Evolutionary conservation across 176 grass and related monocot species (phyloP).

Genomic region (Zizania latifolia): DNA sequence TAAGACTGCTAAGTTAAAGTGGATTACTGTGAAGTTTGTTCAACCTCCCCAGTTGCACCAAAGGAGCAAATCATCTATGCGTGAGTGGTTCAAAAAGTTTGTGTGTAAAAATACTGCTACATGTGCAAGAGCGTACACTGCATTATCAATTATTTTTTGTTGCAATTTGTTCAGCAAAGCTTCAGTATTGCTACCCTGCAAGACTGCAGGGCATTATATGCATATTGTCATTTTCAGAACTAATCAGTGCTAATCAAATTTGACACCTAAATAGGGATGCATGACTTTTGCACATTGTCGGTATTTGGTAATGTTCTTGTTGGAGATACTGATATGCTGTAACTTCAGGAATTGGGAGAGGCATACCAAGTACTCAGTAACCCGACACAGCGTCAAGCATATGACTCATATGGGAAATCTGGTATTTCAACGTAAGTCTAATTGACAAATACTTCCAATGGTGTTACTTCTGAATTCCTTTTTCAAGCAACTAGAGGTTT

Average conservation of each 20-base stretch:
- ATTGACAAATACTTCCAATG: neutral
- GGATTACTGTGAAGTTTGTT: neutral
- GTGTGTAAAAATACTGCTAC: neutral
- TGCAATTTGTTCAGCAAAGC: neutral
- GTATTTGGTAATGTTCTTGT: neutral
- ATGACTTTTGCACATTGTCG: neutral
- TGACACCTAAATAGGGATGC: neutral
- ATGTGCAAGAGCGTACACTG: neutral
- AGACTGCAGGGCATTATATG: neutral
- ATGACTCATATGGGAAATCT: conserved; percentile 65
- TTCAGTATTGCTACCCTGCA: neutral
- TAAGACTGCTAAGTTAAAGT: neutral
- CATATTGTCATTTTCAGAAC: neutral
- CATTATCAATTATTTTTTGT: no score
- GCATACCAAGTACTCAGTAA: conserved; percentile 82
- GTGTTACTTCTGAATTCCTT: neutral
- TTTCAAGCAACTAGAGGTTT: neutral
- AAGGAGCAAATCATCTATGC: neutral
- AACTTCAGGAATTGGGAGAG: conserved; percentile 72
- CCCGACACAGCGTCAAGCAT: conserved; percentile 49
- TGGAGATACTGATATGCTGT: neutral
- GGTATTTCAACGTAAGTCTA: conserved; percentile 68
- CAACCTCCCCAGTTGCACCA: neutral
- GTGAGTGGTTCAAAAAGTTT: neutral
- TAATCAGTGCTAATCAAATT: neutral